phyloP scores from a whole-genome alignment of 192 early-diverging fungal species.

The Rhizoclosmatium globosum region DNA sequence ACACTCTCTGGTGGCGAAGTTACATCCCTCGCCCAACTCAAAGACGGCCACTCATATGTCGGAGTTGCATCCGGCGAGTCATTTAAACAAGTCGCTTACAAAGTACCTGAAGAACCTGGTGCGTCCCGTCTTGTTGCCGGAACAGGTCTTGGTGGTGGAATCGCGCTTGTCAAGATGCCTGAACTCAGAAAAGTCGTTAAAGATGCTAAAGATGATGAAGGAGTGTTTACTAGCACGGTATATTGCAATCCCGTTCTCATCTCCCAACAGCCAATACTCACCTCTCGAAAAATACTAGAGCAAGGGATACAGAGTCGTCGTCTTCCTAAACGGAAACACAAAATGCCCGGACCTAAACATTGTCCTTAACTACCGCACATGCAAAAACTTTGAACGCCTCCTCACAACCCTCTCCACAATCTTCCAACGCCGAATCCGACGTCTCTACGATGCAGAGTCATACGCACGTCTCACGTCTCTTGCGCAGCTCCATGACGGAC shows the following conservation, averaged over 20 bases:
- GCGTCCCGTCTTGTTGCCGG: too few species aligned
- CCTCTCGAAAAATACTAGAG: constrained; percentile 37
- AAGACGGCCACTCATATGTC: constrained; percentile 54
- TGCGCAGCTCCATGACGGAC: too few species aligned
- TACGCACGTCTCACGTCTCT: too few species aligned
- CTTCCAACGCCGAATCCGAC: constrained; percentile 22
- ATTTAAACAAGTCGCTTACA: too few species aligned
- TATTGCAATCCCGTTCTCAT: neutral
- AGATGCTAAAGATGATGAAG: too few species aligned
- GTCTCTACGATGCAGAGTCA: constrained; percentile 59
- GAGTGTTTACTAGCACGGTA: constrained; percentile 53
- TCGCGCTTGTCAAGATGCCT: too few species aligned
- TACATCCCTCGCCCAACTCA: constrained; percentile 43
- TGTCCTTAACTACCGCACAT: constrained; percentile 62
- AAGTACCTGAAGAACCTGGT: too few species aligned
- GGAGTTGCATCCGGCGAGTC: too few species aligned
- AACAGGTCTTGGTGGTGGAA: too few species aligned
- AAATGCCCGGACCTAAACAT: constrained; percentile 43
- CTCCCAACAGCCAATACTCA: neutral
- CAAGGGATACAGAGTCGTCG: constrained; percentile 59
- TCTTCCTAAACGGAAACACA: constrained; percentile 55
- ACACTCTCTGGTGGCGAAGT: constrained; percentile 52
- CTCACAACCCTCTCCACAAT: constrained; percentile 24
- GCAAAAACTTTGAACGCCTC: constrained; percentile 58
- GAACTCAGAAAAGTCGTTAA: too few species aligned